phyloP scores from a whole-genome alignment of 2,329 filamentous ascomycete genomes.

The Penicillium italicum region DNA sequence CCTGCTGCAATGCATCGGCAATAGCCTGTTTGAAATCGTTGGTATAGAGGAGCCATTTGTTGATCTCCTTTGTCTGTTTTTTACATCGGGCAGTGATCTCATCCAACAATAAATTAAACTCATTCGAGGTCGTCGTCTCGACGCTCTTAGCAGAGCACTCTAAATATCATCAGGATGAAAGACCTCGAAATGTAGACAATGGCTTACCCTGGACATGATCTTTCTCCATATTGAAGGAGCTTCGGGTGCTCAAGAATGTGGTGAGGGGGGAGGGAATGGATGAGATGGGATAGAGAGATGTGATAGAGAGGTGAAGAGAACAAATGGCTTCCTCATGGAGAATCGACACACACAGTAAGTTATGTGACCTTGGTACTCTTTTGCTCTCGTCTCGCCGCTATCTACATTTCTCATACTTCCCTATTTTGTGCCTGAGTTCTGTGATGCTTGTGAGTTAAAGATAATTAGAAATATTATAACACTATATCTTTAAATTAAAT shows the following conservation, averaged over 20 bases:
- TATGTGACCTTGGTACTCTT: background rate
- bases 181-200: background rate
- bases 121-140: background rate
- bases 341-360: background rate
- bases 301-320: no score
- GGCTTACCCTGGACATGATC: background rate
- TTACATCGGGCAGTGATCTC: conserved; percentile 1
- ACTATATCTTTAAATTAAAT: no score
- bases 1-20: background rate
- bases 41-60: background rate
- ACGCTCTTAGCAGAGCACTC: background rate
- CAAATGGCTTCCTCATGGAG: background rate
- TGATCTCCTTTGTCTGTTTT: background rate
- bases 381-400: background rate
- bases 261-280: background rate
- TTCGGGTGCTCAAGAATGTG: background rate
- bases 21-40: background rate
- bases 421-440: background rate
- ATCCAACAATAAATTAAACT: background rate
- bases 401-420: background rate
- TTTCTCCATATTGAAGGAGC: background rate
- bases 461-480: background rate
- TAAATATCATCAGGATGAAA: background rate
- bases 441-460: background rate
- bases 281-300: background rate